A percentile compares a stretch with the other conserved stretches of the same genome.
These are phyloP conservation scores for Ricinus communis DNA, from an alignment of 345 rosid genomes.

Conservation along the genomic window DNA sequence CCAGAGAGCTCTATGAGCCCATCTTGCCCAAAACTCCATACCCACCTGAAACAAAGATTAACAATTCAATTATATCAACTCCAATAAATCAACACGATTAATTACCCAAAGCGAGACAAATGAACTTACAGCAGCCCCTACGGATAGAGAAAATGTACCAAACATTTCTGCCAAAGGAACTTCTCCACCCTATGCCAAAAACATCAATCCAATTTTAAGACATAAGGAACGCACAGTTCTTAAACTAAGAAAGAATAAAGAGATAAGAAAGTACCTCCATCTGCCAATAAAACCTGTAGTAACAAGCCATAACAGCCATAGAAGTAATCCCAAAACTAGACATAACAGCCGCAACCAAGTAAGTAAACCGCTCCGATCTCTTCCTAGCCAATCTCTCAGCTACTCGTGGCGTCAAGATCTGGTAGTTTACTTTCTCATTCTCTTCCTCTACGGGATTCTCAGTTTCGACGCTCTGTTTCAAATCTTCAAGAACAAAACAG, in stretches of 20 bases:
- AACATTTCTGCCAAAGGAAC: conserved; percentile 50
- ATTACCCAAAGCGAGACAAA: background rate
- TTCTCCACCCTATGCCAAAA: conserved; percentile 41
- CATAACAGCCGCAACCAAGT: conserved; percentile 60
- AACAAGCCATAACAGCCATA: conserved; percentile 53
- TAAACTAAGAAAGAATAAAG: too few species aligned
- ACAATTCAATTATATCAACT: background rate
- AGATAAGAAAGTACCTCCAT: conserved; percentile 49
- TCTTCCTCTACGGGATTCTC: conserved; percentile 21
- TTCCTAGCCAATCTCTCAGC: conserved; percentile 45
- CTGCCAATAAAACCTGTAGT: conserved; percentile 64
- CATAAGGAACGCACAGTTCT: too few species aligned
- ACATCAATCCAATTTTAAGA: background rate
- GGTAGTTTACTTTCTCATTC: conserved; percentile 8
- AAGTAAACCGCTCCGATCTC: conserved; percentile 44
- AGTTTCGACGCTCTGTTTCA: conserved; percentile 40
- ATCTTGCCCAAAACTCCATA: conserved; percentile 79
- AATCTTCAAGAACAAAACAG: conserved; percentile 62
- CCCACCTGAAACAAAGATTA: conserved; percentile 44
- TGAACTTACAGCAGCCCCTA: conserved; percentile 60
- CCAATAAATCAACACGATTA: too few species aligned
- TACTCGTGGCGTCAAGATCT: conserved; percentile 22
- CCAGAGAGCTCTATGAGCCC: conserved; percentile 73
- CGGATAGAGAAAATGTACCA: conserved; percentile 53
- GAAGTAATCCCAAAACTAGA: conserved; percentile 59